These are phyloP conservation scores for Kurtzmaniella fragi DNA, from an alignment of 805 yeast species.

Conservation along the genomic window DNA sequence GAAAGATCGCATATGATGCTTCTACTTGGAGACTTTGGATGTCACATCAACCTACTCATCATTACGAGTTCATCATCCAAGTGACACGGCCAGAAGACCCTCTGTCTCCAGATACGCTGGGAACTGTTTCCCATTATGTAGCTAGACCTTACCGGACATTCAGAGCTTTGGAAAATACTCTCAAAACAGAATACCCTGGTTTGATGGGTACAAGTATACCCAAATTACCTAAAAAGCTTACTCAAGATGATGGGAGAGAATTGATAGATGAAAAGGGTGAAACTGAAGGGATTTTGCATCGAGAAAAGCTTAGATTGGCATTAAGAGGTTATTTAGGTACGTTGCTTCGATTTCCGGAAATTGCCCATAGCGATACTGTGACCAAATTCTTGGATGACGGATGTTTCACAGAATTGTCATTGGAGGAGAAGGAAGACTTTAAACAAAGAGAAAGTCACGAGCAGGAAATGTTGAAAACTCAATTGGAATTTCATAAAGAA, in stretches of 20 bases:
- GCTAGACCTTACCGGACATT: slow-evolving; percentile 68
- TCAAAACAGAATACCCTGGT: slow-evolving; percentile 64
- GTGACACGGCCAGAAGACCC: slow-evolving; percentile 23
- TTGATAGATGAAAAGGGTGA: not conserved
- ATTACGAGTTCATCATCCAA: slow-evolving; percentile 47
- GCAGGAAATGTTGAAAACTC: slow-evolving; percentile 48
- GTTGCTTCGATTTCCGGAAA: slow-evolving; percentile 49
- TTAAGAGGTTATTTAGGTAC: slow-evolving; percentile 66
- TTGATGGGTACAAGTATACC: slow-evolving; percentile 48
- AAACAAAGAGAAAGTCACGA: slow-evolving; percentile 59
- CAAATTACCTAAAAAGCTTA: slow-evolving; percentile 51
- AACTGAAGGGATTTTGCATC: slow-evolving; percentile 31
- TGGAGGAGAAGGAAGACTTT: slow-evolving; percentile 50
- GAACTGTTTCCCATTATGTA: slow-evolving; percentile 36
- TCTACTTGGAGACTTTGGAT: slow-evolving; percentile 3
- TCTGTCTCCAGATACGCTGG: slow-evolving; percentile 1
- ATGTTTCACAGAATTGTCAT: slow-evolving; percentile 31
- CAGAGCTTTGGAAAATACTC: slow-evolving; percentile 45
- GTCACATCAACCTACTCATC: slow-evolving; percentile 12
- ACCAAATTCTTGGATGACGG: slow-evolving; percentile 47
- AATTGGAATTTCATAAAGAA: slow-evolving; percentile 66
- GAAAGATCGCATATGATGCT: slow-evolving; percentile 20
- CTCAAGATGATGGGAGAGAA: slow-evolving; percentile 25
- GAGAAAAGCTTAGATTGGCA: slow-evolving; percentile 76
- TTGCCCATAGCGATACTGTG: slow-evolving; percentile 49